phyloP scores from a whole-genome alignment of 306 rosid genomes.

The Cyclanthera cordifolia region DNA sequence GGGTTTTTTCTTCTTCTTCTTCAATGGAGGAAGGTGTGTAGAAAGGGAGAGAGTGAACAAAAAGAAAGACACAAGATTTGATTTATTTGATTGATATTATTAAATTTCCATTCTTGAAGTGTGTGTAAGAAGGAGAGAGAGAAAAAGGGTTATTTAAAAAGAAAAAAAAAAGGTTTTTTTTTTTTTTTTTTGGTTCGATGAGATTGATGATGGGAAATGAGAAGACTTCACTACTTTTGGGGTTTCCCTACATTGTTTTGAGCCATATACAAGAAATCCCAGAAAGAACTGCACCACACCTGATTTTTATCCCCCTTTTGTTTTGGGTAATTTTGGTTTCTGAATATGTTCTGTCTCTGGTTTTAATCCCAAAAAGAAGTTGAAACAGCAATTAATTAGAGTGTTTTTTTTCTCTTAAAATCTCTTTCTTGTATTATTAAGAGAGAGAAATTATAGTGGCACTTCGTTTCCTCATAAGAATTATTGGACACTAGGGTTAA shows the following conservation, averaged over 20 bases:
- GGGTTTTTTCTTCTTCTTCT: not conserved
- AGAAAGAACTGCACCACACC: slow-evolving; percentile 4
- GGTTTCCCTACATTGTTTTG: slow-evolving; percentile 20
- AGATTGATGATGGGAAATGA: slow-evolving; percentile 62
- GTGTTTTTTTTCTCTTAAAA: no score
- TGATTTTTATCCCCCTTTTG: slow-evolving; percentile 8
- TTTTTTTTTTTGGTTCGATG: slow-evolving; percentile 19
- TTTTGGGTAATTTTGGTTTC: slow-evolving; percentile 34
- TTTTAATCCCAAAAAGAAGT: slow-evolving; percentile 27
- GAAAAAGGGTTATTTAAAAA: not conserved
- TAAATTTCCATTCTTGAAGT: slow-evolving; percentile 16
- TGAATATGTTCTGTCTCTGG: slow-evolving; percentile 16
- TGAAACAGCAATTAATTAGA: no score
- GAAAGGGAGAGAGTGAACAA: slow-evolving; percentile 10
- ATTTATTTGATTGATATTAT: slow-evolving; percentile 31
- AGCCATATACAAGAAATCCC: slow-evolving; percentile 31
- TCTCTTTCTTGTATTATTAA: not conserved
- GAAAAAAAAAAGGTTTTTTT: not conserved
- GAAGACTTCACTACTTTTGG: slow-evolving; percentile 36
- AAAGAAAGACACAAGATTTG: slow-evolving; percentile 22
- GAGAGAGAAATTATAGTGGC: slow-evolving; percentile 11
- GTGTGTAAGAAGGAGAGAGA: slow-evolving; percentile 5
- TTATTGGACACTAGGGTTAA: not conserved
- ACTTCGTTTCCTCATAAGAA: slow-evolving; percentile 2
- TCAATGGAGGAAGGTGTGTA: not conserved